Percentiles rank a stretch among this genome's conserved stretches.
Conservation (phyloP, 2,329 filamentous ascomycete species). For the Alternaria panax region DNA sequence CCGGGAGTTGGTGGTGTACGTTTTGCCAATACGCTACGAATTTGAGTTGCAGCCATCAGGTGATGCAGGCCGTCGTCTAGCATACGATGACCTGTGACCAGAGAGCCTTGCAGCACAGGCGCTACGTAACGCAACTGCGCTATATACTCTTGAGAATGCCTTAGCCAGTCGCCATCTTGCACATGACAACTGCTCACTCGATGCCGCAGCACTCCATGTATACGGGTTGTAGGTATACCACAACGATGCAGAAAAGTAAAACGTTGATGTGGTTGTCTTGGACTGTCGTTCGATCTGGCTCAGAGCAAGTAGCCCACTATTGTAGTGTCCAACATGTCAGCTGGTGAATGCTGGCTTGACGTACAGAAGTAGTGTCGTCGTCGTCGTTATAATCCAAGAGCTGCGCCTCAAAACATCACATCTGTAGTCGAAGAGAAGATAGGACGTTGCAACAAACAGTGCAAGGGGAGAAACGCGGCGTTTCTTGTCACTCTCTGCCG, state of each 20-base stretch:
- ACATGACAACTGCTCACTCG: neutral
- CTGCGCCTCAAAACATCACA: neutral
- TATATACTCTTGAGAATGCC: neutral
- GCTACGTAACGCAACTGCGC: neutral
- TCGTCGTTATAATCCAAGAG: neutral
- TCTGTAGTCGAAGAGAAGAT: neutral
- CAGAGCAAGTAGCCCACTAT: neutral
- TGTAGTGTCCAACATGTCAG: neutral
- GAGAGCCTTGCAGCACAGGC: neutral
- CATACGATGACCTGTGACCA: neutral
- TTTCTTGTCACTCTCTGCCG: constrained; percentile 28
- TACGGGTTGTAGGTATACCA: neutral
- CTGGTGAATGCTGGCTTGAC: neutral
- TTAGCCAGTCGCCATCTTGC: neutral
- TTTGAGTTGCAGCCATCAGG: neutral
- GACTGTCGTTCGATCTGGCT: neutral
- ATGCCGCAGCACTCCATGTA: neutral
- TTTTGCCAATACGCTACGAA: neutral
- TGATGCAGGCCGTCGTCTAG: neutral
- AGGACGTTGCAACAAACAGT: constrained; percentile 23
- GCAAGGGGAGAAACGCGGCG: constrained; percentile 25
- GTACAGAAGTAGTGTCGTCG: no score
- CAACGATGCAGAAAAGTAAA: neutral
- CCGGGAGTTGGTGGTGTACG: neutral
- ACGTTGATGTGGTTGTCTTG: neutral